A percentile compares a stretch with the other conserved stretches of the same genome.
phyloP scores from a whole-genome alignment of 495 filamentous ascomycete species.

The Saxophila tyrrhenica region DNA sequence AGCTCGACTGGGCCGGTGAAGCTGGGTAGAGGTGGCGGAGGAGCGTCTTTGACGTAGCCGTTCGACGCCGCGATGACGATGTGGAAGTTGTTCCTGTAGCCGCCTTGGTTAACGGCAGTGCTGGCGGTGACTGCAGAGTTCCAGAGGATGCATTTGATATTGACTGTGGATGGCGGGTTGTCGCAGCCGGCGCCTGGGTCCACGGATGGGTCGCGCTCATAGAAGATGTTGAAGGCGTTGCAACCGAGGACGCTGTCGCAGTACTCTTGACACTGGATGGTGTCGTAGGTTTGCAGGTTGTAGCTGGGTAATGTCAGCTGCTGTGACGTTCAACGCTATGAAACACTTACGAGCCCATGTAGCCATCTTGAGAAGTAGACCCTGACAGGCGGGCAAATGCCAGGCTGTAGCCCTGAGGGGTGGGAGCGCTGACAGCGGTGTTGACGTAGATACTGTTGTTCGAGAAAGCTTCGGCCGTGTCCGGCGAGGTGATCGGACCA shows the following conservation, averaged over 20 bases:
- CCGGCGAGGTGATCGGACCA: constrained; percentile 12
- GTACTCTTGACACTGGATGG: constrained; percentile 26
- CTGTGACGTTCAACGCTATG: background rate
- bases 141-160: constrained; percentile 46
- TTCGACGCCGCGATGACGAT: constrained; percentile 22
- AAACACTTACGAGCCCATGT: constrained; percentile 31
- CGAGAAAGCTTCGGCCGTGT: constrained; percentile 17
- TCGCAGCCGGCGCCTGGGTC: constrained; percentile 27
- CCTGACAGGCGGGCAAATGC: constrained; percentile 32
- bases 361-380: constrained; percentile 29
- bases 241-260: constrained; percentile 28
- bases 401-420: constrained; percentile 32
- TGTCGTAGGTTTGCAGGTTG: constrained; percentile 34
- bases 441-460: constrained; percentile 5
- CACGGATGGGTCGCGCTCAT: constrained; percentile 37
- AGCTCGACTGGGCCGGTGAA: constrained; percentile 11
- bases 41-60: constrained; percentile 15
- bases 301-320: constrained; percentile 4
- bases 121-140: constrained; percentile 10
- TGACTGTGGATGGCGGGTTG: constrained; percentile 37
- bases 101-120: constrained; percentile 17
- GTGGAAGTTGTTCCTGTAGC: constrained; percentile 17
- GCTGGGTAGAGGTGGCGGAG: constrained; percentile 7
- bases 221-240: constrained; percentile 38
- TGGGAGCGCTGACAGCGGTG: constrained; percentile 20